phyloP scores from a whole-genome alignment of 176 grass and related monocot genomes.

The Bonia amplexicaulis region DNA sequence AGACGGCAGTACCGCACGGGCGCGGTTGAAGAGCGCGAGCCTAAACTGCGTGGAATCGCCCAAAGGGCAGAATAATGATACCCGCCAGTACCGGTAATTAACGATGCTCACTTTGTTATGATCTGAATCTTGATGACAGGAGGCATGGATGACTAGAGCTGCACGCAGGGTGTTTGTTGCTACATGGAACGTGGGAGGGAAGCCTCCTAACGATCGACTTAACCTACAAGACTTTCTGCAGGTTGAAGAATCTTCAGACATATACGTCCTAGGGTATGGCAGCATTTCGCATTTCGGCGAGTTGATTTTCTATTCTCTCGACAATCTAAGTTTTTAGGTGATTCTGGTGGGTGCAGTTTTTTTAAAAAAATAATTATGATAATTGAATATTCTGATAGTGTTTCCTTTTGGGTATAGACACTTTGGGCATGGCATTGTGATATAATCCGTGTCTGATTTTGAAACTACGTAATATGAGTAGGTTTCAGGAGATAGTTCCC shows the following conservation, averaged over 20 bases:
- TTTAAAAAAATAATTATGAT: not conserved
- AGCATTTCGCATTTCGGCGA: not conserved
- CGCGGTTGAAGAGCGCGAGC: slow-evolving; percentile 42
- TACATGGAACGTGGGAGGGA: slow-evolving; percentile 88
- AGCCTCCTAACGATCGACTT: slow-evolving; percentile 43
- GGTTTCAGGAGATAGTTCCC: slow-evolving; percentile 99
- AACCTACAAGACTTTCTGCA: slow-evolving; percentile 68
- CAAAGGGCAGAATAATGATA: not conserved
- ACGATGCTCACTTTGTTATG: not conserved
- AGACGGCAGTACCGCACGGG: slow-evolving; percentile 7
- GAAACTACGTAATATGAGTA: slow-evolving; percentile 6
- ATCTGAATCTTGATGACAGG: not conserved
- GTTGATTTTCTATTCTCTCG: too few relatives aligned
- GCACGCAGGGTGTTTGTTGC: slow-evolving; percentile 61
- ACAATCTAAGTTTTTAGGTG: too few relatives aligned
- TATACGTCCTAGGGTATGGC: slow-evolving; percentile 65
- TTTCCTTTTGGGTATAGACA: too few relatives aligned
- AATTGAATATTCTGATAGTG: not conserved
- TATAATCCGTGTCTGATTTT: not conserved
- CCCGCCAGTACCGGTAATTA: slow-evolving; percentile 33
- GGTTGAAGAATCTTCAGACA: slow-evolving; percentile 59
- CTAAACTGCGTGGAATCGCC: slow-evolving; percentile 24
- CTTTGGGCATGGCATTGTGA: not conserved
- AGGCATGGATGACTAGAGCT: not conserved
- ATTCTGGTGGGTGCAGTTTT: not conserved